These are phyloP conservation scores for Solanum sejunctum DNA, from an alignment of 257 asterid genomes.

Conservation along the genomic window DNA sequence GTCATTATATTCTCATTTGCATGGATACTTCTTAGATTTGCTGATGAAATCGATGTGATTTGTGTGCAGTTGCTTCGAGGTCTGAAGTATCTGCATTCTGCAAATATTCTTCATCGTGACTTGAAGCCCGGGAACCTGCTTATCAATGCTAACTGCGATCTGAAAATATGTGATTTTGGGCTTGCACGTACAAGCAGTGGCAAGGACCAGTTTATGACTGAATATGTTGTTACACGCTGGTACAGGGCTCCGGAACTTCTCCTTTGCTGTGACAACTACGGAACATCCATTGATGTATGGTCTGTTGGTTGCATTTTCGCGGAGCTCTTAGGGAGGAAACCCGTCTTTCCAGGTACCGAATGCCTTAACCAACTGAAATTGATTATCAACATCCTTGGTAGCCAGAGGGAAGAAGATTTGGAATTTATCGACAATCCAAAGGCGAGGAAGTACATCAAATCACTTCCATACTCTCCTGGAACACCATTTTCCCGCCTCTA, in stretches of 20 bases:
- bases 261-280: constrained; percentile 53
- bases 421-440: constrained; percentile 45
- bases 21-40: background rate
- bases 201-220: constrained; percentile 55
- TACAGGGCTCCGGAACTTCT: constrained; percentile 62
- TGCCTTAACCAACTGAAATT: constrained; percentile 54
- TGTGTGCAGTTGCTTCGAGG: constrained; percentile 44
- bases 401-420: constrained; percentile 40
- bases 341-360: constrained; percentile 52
- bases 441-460: constrained; percentile 35
- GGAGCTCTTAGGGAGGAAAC: constrained; percentile 52
- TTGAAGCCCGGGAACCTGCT: constrained; percentile 59
- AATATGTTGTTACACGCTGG: constrained; percentile 59
- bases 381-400: constrained; percentile 45
- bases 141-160: constrained; percentile 47
- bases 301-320: constrained; percentile 62
- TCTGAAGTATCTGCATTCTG: constrained; percentile 51
- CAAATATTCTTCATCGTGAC: constrained; percentile 58
- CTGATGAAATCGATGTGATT: background rate
- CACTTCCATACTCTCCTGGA: constrained; percentile 39
- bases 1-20: background rate
- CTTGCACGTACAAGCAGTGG: constrained; percentile 47
- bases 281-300: constrained; percentile 57
- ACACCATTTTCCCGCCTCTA: constrained; percentile 28
- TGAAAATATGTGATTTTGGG: constrained; percentile 52